Conservation (phyloP, 345 rosid genomes). For the Moricandia arvensis region DNA sequence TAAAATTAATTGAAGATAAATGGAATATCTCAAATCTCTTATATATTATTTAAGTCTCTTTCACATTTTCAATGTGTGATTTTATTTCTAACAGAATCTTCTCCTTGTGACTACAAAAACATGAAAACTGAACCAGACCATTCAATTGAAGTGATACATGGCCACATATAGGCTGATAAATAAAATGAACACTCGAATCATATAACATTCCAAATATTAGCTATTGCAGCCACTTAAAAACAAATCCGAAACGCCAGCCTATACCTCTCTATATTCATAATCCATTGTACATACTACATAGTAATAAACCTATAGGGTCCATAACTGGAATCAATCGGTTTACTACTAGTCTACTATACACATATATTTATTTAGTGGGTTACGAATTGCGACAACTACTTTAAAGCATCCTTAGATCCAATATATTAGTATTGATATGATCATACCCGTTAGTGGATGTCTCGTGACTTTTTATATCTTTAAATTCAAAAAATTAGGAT, state of each 20-base stretch:
- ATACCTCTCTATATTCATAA: slow-evolving; percentile 14
- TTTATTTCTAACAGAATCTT: too few species aligned
- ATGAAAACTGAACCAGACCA: background rate
- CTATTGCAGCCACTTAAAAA: slow-evolving; percentile 10
- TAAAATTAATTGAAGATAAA: too few species aligned
- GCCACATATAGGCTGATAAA: background rate
- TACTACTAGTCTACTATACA: background rate
- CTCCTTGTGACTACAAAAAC: background rate
- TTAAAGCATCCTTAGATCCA: slow-evolving; percentile 21
- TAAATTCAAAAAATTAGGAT: too few species aligned
- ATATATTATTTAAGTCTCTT: too few species aligned
- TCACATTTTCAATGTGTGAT: too few species aligned
- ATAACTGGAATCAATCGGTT: slow-evolving; percentile 29
- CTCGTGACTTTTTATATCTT: too few species aligned
- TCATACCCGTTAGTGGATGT: too few species aligned
- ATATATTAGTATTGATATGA: too few species aligned
- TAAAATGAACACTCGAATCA: background rate
- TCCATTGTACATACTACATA: background rate
- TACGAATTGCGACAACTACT: slow-evolving; percentile 14
- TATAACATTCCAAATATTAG: slow-evolving; percentile 13
- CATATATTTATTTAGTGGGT: background rate
- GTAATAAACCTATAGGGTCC: slow-evolving; percentile 18
- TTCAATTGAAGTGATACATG: background rate
- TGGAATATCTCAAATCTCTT: too few species aligned
- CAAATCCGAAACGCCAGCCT: slow-evolving; percentile 20